A percentile compares a stretch with the other conserved stretches of the same genome.
Evolutionary conservation across 805 yeast species (phyloP).

Genomic region (Myxozyma lipomycoides): DNA sequence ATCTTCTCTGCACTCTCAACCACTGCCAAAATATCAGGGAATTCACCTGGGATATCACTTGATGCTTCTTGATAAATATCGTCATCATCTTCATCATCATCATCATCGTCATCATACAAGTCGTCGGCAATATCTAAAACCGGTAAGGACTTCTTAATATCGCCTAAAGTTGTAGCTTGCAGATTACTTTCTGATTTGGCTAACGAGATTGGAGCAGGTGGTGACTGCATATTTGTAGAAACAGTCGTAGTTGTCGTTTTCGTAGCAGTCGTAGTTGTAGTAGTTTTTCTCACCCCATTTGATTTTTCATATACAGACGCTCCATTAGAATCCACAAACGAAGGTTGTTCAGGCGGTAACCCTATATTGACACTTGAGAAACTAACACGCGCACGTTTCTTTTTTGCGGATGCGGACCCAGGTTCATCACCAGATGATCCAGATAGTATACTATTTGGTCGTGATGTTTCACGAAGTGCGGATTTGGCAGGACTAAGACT

Average conservation of each 20-base stretch:
- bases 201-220: background rate
- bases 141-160: slow-evolving; percentile 1
- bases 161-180: background rate
- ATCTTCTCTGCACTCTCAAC: background rate
- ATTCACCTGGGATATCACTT: background rate
- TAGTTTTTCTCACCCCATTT: background rate
- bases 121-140: slow-evolving; percentile 60
- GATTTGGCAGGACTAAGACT: slow-evolving; percentile 13
- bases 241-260: background rate
- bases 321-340: no score
- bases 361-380: slow-evolving; percentile 5
- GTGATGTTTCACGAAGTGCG: slow-evolving; percentile 14
- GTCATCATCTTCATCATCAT: background rate
- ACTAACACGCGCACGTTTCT: slow-evolving; percentile 15
- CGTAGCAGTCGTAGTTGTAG: background rate
- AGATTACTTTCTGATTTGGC: background rate
- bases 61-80: slow-evolving; percentile 7
- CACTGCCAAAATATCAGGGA: slow-evolving; percentile 7
- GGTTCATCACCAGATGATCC: slow-evolving; percentile 7
- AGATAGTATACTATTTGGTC: slow-evolving; percentile 18
- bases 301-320: no score
- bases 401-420: slow-evolving; percentile 3
- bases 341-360: no score
- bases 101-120: slow-evolving; percentile 44
- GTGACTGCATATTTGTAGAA: background rate